Evolutionary conservation across 169 alveolate genomes (phyloP).

Genomic region (Cryptosporidium parvum): DNA sequence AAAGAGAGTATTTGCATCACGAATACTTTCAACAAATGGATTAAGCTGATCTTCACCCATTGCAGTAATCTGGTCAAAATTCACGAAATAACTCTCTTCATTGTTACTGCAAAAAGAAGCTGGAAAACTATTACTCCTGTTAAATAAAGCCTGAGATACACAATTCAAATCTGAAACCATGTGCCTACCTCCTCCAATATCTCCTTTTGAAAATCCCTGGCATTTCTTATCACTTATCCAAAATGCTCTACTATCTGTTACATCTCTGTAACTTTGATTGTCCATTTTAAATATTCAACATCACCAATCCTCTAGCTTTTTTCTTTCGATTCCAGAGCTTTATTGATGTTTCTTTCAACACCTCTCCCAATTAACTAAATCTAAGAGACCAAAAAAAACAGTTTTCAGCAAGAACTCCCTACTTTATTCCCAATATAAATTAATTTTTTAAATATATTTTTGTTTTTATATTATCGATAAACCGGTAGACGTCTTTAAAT

Average conservation of each 20-base stretch:
- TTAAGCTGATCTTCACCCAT: conserved; percentile 37
- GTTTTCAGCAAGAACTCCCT: background rate
- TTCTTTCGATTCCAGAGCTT: background rate
- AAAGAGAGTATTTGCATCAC: conserved; percentile 10
- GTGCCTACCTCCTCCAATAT: background rate
- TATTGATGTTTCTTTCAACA: background rate
- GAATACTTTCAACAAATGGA: conserved; percentile 19
- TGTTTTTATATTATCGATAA: background rate
- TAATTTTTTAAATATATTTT: background rate
- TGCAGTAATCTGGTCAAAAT: conserved; percentile 45
- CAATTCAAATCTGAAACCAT: background rate
- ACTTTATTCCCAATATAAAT: background rate
- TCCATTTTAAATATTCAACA: conserved; percentile 20
- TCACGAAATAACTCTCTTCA: conserved; percentile 67
- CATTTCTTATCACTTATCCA: background rate
- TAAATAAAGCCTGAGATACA: conserved; percentile 25
- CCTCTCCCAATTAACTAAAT: background rate
- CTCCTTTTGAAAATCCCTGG: background rate
- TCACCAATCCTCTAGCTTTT: conserved; percentile 10
- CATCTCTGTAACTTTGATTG: conserved; percentile 21
- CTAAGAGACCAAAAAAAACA: background rate
- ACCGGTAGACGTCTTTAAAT: conserved; percentile 22
- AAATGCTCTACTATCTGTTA: background rate
- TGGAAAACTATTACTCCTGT: conserved; percentile 72
- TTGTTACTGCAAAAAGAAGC: conserved; percentile 21